Conservation (phyloP, 257 asterid species). For the Linaria vulgaris region DNA sequence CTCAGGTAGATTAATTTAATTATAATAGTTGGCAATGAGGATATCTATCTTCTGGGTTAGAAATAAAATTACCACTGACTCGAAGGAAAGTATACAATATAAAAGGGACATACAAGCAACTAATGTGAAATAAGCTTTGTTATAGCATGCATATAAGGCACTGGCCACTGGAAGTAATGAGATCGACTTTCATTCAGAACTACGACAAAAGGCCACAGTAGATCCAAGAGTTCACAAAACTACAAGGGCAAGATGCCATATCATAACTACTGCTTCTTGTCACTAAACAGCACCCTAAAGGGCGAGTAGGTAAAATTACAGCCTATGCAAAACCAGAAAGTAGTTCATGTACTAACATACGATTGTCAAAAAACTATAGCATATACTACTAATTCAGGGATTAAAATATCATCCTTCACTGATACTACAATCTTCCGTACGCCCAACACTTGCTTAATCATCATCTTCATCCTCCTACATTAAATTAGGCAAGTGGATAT, state of each 20-base stretch:
- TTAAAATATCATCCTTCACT: background rate
- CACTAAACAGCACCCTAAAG: conserved; percentile 14
- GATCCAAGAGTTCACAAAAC: conserved; percentile 16
- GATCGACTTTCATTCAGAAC: too few relatives aligned
- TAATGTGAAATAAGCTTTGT: too few relatives aligned
- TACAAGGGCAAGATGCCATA: conserved; percentile 30
- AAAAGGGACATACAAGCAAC: too few relatives aligned
- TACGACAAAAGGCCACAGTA: too few relatives aligned
- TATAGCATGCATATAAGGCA: too few relatives aligned
- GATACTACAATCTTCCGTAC: conserved; percentile 4
- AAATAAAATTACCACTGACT: too few relatives aligned
- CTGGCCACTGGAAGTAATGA: too few relatives aligned
- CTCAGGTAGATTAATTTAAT: too few relatives aligned
- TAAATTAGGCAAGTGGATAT: background rate
- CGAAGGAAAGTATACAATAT: too few relatives aligned
- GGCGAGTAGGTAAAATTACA: conserved; percentile 12
- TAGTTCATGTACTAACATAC: conserved; percentile 27
- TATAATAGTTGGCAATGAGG: too few relatives aligned
- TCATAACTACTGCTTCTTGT: conserved; percentile 22
- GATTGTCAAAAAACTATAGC: conserved; percentile 25
- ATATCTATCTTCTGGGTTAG: too few relatives aligned
- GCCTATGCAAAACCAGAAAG: conserved; percentile 23
- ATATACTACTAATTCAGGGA: conserved; percentile 18
- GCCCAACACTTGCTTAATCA: conserved; percentile 29
- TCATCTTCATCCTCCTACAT: conserved; percentile 62